Conservation (phyloP, 1,284 basidiomycete species). For the Austroboletus novae-zelandiae region DNA sequence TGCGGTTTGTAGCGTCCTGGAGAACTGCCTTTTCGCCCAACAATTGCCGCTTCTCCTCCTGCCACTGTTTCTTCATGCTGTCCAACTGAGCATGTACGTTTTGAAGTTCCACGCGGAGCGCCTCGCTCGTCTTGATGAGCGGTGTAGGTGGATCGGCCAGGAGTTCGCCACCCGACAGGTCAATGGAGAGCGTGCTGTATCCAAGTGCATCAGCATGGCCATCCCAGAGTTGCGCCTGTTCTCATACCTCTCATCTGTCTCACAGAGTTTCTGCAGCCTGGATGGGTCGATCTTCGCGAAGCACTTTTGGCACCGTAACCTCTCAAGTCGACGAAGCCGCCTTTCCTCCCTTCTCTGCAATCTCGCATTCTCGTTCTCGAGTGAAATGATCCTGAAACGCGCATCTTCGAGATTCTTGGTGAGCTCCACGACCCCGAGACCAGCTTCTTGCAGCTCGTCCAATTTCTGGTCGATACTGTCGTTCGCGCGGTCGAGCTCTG, state of each 20-base stretch:
- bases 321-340: constrained; percentile 52
- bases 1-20: constrained; percentile 62
- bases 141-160: constrained; percentile 60
- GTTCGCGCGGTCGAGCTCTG: constrained; percentile 73
- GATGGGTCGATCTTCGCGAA: constrained; percentile 55
- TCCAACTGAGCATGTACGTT: constrained; percentile 61
- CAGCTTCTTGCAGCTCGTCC: constrained; percentile 76
- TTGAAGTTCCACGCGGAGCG: constrained; percentile 53
- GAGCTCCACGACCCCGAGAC: constrained; percentile 64
- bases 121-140: constrained; percentile 61
- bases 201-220: constrained; percentile 1
- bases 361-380: constrained; percentile 69
- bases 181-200: constrained; percentile 51
- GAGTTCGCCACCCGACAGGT: constrained; percentile 46
- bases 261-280: constrained; percentile 35
- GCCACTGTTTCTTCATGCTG: constrained; percentile 63
- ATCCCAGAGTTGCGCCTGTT: neutral
- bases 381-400: constrained; percentile 46
- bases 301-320: constrained; percentile 64
- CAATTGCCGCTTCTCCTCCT: constrained; percentile 58
- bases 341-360: constrained; percentile 65
- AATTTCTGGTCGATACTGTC: constrained; percentile 83
- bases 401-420: constrained; percentile 72
- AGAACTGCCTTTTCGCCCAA: constrained; percentile 68
- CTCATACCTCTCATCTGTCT: constrained; percentile 60